Base-by-base conservation (phyloP, 257 asterid species). In the Jacaranda mimosifolia region DNA sequence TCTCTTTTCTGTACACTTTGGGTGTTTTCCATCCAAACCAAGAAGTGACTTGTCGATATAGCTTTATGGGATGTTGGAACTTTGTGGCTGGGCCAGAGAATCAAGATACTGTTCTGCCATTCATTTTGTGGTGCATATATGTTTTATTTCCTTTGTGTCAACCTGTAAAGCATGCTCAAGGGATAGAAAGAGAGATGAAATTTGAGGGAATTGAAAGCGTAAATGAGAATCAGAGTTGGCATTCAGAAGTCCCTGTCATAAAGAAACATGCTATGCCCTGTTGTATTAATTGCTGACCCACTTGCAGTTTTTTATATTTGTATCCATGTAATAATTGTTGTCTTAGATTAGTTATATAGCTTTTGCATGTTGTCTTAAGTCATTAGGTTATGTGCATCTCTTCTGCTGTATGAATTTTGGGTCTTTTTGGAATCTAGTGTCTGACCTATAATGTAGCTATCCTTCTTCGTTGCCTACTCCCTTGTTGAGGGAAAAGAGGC, bases 351-450 rank as follows among this genome's bases (percentile, higher is more conserved):
- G 12, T 38, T 38, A 3, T 6, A 3, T 6, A 6, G 15, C 70
- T 63, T 63, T 38, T 13, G 19, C 65, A 71, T 71, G 76, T 17
- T 71, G 18, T 53, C 53, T 71, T n/a, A 12, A 55, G 56, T 35
- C 38, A 17, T 42, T 53, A 43, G 53, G 32, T 40, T 70, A n/a
- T 9, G n/a, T 48, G 48, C 32, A 4, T 53, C 51, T 52, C 4
- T 26, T 57, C 6, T 14, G 18, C 15, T 56, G 49, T 12, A 18
- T 55, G 19, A 3, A 10, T 14, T 39, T 0, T 36, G 4, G 6
- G 17, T 21, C 9, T 1, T 2, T 55, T 38, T 52, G 13, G 48
- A 14, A 72, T 18, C 55, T n/a, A 39, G 32, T 26, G 9, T 64
- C 4, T 8, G 32, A 8, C 13, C 21, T 14, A 10, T 32, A 60